These are phyloP conservation scores for Aaosphaeria pasadenensis DNA, from an alignment of 2,329 filamentous ascomycete genomes.

Conservation along the genomic window DNA sequence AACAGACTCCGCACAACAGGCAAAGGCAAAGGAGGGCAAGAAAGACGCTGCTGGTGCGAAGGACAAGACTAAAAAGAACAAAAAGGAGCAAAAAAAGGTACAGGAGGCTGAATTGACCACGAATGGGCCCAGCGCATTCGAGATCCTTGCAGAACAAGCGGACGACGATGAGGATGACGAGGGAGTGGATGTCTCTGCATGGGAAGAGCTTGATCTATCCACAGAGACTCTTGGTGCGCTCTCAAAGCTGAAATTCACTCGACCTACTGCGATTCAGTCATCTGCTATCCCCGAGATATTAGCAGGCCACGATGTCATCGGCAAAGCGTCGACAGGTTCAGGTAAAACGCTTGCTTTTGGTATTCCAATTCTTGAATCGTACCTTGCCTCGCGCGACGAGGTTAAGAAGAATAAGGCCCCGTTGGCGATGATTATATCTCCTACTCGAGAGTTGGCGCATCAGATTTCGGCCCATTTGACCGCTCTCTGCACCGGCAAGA, in stretches of 20 bases:
- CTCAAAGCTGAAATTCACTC: constrained; percentile 73
- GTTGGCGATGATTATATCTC: constrained; percentile 75
- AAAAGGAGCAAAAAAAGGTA: constrained; percentile 26
- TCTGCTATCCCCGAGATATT: constrained; percentile 78
- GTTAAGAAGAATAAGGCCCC: constrained; percentile 38
- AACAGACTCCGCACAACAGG: background rate
- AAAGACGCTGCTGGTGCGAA: constrained; percentile 17
- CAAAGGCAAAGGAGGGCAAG: constrained; percentile 3
- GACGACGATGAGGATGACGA: constrained; percentile 54
- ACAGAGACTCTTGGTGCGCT: constrained; percentile 69
- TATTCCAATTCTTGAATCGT: constrained; percentile 86
- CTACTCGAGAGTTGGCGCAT: constrained; percentile 89
- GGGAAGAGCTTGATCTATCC: constrained; percentile 73
- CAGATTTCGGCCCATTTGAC: constrained; percentile 83
- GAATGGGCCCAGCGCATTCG: constrained; percentile 46
- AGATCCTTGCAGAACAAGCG: constrained; percentile 51
- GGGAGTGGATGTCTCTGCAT: constrained; percentile 71
- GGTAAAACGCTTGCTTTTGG: constrained; percentile 95
- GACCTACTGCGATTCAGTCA: constrained; percentile 79
- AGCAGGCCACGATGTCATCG: constrained; percentile 84
- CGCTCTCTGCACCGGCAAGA: constrained; percentile 65
- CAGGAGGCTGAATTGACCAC: constrained; percentile 16
- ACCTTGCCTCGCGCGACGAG: constrained; percentile 53
- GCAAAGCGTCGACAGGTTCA: constrained; percentile 93
- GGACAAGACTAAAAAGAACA: constrained; percentile 20